These are phyloP conservation scores for Cyclotella cryptica DNA, from an alignment of 108 stramenopile species.

Conservation along the genomic window DNA sequence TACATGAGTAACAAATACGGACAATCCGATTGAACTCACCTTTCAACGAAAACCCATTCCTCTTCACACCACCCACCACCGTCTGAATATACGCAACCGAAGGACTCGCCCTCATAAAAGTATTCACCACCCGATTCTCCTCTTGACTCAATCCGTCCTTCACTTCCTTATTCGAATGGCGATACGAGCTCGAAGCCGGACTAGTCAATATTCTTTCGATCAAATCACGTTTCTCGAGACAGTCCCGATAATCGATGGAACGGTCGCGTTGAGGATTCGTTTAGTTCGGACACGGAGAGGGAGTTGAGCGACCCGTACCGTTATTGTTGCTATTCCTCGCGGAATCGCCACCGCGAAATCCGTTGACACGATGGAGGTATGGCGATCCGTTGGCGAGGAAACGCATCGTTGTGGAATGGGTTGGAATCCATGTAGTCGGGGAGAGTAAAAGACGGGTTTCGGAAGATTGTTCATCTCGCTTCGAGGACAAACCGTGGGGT, in stretches of 20 bases:
- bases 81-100: conserved; percentile 74
- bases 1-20: no score
- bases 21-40: background rate
- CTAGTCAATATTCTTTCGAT: conserved; percentile 53
- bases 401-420: conserved; percentile 1
- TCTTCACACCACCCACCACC: background rate
- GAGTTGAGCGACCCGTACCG: conserved; percentile 10
- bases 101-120: conserved; percentile 65
- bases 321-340: background rate
- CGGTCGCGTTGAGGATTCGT: conserved; percentile 68
- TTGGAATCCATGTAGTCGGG: background rate
- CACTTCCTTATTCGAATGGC: background rate
- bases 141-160: conserved; percentile 27
- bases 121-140: conserved; percentile 59
- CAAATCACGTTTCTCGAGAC: conserved; percentile 75
- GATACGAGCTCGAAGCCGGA: conserved; percentile 5
- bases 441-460: background rate
- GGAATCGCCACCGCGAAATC: background rate
- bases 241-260: conserved; percentile 80
- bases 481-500: background rate
- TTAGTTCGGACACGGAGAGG: conserved; percentile 73
- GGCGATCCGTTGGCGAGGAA: conserved; percentile 2
- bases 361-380: conserved; percentile 10
- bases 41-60: conserved; percentile 29
- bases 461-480: background rate